Percentiles rank a stretch among this genome's conserved stretches.
Evolutionary conservation across 1,284 basidiomycete species (phyloP).

Genomic region (Ganoderma resinaceum): DNA sequence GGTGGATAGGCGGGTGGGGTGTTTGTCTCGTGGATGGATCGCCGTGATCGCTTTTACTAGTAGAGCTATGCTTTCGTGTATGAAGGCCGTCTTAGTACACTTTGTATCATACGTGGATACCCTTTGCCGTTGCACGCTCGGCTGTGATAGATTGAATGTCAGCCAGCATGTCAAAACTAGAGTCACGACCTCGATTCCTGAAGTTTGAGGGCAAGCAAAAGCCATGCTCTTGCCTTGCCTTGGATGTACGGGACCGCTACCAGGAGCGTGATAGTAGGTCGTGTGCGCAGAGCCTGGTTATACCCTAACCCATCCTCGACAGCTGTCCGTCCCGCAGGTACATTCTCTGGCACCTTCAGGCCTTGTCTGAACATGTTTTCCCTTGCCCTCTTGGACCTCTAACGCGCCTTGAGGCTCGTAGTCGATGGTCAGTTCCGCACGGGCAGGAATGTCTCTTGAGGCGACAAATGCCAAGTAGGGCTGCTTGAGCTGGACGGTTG

Average conservation of each 20-base stretch:
- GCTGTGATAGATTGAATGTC: background rate
- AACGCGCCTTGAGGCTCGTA: constrained; percentile 55
- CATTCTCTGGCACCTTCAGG: constrained; percentile 30
- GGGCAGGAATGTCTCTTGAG: constrained; percentile 50
- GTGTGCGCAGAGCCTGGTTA: constrained; percentile 9
- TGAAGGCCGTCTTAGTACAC: background rate
- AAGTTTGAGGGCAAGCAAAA: background rate
- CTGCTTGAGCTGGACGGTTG: constrained; percentile 53
- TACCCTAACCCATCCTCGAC: constrained; percentile 37
- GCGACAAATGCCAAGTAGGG: constrained; percentile 69
- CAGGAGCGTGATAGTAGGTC: background rate
- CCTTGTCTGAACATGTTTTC: constrained; percentile 34
- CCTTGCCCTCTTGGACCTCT: constrained; percentile 37
- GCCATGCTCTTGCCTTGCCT: too few species aligned
- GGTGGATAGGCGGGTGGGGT: background rate
- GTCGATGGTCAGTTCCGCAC: constrained; percentile 67
- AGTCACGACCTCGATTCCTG: background rate
- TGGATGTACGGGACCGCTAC: too few species aligned
- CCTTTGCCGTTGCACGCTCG: background rate
- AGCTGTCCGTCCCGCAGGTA: constrained; percentile 32
- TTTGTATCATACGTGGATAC: background rate
- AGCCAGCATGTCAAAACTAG: background rate
- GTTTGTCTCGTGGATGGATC: background rate
- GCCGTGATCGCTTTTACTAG: background rate
- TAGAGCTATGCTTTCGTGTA: background rate